These are phyloP conservation scores for Haematococcus lacustris DNA, from an alignment of 139 green algal species.

Conservation along the genomic window DNA sequence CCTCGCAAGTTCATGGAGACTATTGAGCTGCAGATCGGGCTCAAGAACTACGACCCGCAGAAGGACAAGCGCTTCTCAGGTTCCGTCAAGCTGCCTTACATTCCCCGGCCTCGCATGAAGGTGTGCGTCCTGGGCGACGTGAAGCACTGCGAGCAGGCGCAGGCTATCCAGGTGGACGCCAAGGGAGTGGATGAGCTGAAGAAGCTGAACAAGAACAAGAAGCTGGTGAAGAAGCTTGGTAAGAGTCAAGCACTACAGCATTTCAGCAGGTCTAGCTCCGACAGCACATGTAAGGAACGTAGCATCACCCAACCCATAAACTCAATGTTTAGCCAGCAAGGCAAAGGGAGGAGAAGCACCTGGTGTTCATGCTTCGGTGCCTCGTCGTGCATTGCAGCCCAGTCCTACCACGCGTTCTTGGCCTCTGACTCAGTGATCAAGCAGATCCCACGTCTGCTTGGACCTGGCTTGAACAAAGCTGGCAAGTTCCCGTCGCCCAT, in stretches of 20 bases:
- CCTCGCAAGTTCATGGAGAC: constrained; percentile 97
- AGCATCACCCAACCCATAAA: no score
- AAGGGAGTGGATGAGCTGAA: constrained; percentile 96
- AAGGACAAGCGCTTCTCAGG: constrained; percentile 99
- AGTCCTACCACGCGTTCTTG: constrained; percentile 96
- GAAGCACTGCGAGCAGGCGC: constrained; percentile 92
- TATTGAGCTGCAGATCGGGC: constrained; percentile 97
- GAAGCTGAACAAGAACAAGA: constrained; percentile 99
- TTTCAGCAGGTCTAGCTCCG: no score
- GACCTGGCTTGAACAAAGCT: constrained; percentile 98
- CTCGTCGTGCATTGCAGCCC: constrained; percentile 64
- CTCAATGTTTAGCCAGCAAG: no score
- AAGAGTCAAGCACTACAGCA: no score
- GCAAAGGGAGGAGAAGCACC: no score
- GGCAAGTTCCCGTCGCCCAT: constrained; percentile 96
- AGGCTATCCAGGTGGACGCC: constrained; percentile 75
- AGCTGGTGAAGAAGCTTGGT: constrained; percentile 99
- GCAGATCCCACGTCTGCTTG: constrained; percentile 95
- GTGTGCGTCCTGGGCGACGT: constrained; percentile 96
- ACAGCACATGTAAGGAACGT: no score
- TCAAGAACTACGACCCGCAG: constrained; percentile 99
- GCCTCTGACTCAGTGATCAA: constrained; percentile 98
- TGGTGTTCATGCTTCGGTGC: no score
- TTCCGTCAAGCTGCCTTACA: constrained; percentile 94
- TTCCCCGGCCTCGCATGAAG: constrained; percentile 88